Evolutionary conservation across 2,329 filamentous ascomycete genomes (phyloP).

Genomic region (Westerdykella aurantiaca): DNA sequence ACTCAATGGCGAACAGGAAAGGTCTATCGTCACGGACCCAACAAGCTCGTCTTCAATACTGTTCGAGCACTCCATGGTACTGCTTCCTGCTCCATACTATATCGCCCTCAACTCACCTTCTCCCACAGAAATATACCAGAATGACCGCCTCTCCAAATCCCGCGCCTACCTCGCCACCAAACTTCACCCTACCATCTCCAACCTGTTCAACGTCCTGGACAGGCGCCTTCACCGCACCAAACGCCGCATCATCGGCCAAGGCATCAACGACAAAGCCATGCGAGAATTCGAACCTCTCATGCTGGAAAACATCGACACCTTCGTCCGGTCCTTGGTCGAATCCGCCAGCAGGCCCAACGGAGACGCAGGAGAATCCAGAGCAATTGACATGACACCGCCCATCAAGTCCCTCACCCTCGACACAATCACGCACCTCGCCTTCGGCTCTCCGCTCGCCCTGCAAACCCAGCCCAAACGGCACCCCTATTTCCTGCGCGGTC

Average conservation of each 20-base stretch:
- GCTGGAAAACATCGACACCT: conserved; percentile 28
- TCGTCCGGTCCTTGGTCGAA: conserved; percentile 7
- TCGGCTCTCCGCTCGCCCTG: conserved; percentile 26
- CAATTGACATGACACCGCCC: conserved; percentile 7
- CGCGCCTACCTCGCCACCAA: conserved; percentile 36
- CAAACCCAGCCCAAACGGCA: conserved; percentile 19
- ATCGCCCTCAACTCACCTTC: too few relatives aligned
- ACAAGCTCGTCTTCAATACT: conserved; percentile 68
- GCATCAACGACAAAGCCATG: conserved; percentile 36
- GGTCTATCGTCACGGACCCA: conserved; percentile 65
- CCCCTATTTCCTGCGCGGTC: conserved; percentile 18
- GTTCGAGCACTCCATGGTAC: conserved; percentile 42
- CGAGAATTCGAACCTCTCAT: conserved; percentile 37
- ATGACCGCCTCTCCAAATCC: conserved; percentile 38
- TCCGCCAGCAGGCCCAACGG: conserved; percentile 19
- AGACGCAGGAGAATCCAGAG: too few relatives aligned
- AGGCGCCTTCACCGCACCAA: conserved; percentile 35
- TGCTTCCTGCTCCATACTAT: conserved; percentile 15
- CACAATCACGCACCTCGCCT: conserved; percentile 39
- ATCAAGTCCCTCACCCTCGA: conserved; percentile 26
- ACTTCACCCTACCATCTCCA: conserved; percentile 5
- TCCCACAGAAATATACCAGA: conserved; percentile 28
- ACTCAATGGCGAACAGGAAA: conserved; percentile 2
- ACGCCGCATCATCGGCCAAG: conserved; percentile 34
- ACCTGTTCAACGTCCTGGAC: conserved; percentile 21